Conservation (phyloP, 441 rosid genomes). For the Metrosideros polymorpha region DNA sequence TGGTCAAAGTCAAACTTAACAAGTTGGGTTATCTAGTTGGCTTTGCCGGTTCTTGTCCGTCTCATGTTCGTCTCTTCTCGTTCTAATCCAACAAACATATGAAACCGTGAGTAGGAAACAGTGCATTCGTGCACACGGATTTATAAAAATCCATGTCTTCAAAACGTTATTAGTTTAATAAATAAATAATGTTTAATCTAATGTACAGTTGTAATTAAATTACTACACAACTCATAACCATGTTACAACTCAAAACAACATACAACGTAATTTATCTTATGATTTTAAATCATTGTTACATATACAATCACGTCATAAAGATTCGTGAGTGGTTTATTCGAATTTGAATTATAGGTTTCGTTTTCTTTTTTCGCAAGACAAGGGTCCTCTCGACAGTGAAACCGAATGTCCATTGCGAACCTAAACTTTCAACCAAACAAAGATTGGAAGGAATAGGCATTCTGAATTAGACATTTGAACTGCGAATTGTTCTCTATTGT, state of each 20-base stretch:
- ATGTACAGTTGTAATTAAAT: not conserved
- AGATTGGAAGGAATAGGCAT: too few species aligned
- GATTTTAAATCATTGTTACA: not conserved
- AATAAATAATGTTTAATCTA: not conserved
- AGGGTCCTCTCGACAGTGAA: not conserved
- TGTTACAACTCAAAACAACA: not conserved
- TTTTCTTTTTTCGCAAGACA: not conserved
- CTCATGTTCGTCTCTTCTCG: not conserved
- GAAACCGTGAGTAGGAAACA: not conserved
- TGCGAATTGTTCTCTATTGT: not conserved
- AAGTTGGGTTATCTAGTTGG: not conserved
- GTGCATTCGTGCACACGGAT: not conserved
- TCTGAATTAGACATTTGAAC: not conserved
- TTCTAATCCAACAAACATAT: not conserved
- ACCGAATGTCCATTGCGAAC: not conserved
- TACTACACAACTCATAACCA: not conserved
- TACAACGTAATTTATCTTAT: not conserved
- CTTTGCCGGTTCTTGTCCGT: not conserved
- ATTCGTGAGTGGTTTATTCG: not conserved
- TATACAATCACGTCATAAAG: not conserved
- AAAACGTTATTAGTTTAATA: not conserved
- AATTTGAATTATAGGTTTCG: not conserved
- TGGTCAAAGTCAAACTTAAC: not conserved
- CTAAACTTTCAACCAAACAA: not conserved
- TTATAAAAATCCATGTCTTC: not conserved